Conservation (phyloP, 2,329 filamentous ascomycete species). For the Colletotrichum sp. region DNA sequence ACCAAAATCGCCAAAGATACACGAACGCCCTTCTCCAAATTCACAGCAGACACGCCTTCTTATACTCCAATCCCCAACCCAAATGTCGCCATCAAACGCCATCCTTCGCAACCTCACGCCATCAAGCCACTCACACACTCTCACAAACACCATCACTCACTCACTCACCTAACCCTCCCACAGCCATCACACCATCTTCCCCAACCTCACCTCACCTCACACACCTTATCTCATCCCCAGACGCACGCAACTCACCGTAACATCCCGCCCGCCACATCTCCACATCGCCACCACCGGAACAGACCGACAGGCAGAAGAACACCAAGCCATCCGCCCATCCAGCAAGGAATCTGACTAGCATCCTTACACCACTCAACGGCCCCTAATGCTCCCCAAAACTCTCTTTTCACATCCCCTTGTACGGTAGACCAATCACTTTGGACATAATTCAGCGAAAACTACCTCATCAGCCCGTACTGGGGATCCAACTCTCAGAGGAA, state of each 20-base stretch:
- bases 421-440: neutral
- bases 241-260: neutral
- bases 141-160: neutral
- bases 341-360: constrained; percentile 1
- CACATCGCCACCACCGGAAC: neutral
- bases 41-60: neutral
- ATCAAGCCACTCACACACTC: neutral
- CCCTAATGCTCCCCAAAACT: constrained; percentile 1
- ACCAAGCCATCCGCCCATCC: neutral
- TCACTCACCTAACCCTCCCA: neutral
- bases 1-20: too few species aligned
- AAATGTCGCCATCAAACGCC: neutral
- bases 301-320: neutral
- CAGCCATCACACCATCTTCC: neutral
- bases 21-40: neutral
- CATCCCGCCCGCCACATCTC: neutral
- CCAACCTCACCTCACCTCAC: neutral
- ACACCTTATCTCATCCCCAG: neutral
- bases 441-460: neutral
- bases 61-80: neutral
- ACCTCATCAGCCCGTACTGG: neutral
- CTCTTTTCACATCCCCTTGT: neutral
- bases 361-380: neutral
- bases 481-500: neutral
- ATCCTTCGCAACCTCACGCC: neutral